Percentiles rank a stretch among this genome's conserved stretches.
phyloP scores from a whole-genome alignment of 129 eudicot genomes.

The Flaveria sonorensis region DNA sequence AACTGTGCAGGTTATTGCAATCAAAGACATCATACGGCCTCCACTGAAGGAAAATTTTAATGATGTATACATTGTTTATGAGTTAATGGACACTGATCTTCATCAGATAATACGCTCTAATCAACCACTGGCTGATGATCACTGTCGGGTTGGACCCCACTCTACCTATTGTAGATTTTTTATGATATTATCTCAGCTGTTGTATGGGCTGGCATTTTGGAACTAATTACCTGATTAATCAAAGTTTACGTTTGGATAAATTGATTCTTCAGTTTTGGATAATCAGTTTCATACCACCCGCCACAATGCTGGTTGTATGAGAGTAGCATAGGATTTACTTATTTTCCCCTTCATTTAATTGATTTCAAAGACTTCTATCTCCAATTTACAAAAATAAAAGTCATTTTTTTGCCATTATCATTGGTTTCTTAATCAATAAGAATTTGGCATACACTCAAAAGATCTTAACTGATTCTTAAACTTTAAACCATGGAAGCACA shows the following conservation, averaged over 20 bases:
- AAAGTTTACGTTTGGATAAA: not conserved
- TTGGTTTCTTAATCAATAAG: not conserved
- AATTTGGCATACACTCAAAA: not conserved
- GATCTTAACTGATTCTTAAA: not conserved
- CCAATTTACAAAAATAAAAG: not conserved
- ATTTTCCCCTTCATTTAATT: not conserved
- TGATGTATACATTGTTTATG: slow-evolving; percentile 93
- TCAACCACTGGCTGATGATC: slow-evolving; percentile 89
- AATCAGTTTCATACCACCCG: not conserved
- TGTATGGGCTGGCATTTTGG: not conserved
- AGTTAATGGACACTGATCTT: slow-evolving; percentile 97
- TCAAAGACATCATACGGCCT: slow-evolving; percentile 90
- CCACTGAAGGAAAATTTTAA: slow-evolving; percentile 86
- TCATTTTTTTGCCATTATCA: not conserved
- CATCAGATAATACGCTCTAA: slow-evolving; percentile 94
- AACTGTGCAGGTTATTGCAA: slow-evolving; percentile 67
- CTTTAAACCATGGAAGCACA: not conserved
- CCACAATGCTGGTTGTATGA: not conserved
- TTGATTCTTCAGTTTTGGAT: not conserved
- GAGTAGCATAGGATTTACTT: not conserved
- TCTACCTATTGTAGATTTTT: not conserved
- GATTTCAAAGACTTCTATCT: not conserved
- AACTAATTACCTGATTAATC: not conserved
- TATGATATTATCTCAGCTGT: not conserved
- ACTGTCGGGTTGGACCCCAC: slow-evolving; percentile 80